phyloP scores from a whole-genome alignment of 2,329 filamentous ascomycete genomes.

The Stachybotrys echinatus region DNA sequence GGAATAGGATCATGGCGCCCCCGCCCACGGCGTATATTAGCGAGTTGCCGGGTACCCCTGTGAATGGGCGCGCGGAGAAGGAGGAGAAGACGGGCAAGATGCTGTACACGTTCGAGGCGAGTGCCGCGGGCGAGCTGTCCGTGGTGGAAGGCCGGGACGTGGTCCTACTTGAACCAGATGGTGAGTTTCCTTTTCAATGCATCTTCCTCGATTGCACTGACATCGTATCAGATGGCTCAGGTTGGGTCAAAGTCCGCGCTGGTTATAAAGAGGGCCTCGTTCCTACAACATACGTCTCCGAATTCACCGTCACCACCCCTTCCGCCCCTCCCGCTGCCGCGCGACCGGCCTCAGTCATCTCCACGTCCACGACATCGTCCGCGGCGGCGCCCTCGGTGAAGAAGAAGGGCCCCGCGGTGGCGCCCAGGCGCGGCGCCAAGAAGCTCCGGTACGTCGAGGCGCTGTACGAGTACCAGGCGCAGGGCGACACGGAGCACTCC shows the following conservation, averaged over 20 bases:
- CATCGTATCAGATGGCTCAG: slow-evolving; percentile 71
- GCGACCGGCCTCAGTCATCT: slow-evolving; percentile 73
- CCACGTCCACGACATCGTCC: slow-evolving; percentile 53
- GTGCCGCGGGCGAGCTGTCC: slow-evolving; percentile 73
- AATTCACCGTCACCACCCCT: slow-evolving; percentile 46
- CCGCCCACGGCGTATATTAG: slow-evolving; percentile 78
- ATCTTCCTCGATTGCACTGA: background rate
- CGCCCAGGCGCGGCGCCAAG: slow-evolving; percentile 85
- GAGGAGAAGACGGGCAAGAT: slow-evolving; percentile 69
- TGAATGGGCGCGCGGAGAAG: slow-evolving; percentile 33
- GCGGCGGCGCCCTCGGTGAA: slow-evolving; percentile 40
- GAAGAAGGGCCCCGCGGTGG: slow-evolving; percentile 89
- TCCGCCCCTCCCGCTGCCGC: slow-evolving; percentile 35
- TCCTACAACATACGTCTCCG: slow-evolving; percentile 74
- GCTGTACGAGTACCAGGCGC: slow-evolving; percentile 84
- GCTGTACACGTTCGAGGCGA: slow-evolving; percentile 82
- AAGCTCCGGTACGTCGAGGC: slow-evolving; percentile 92
- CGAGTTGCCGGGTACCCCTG: slow-evolving; percentile 50
- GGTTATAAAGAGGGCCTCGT: slow-evolving; percentile 79
- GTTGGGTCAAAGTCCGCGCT: slow-evolving; percentile 81
- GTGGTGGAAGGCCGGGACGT: slow-evolving; percentile 77
- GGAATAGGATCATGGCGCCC: slow-evolving; percentile 77
- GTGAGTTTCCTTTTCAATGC: slow-evolving; percentile 45
- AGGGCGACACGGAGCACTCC: slow-evolving; percentile 79
- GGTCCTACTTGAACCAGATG: slow-evolving; percentile 76